Evolutionary conservation across 805 yeast species (phyloP).

Genomic region (Lipomyces yamanashiensis): DNA sequence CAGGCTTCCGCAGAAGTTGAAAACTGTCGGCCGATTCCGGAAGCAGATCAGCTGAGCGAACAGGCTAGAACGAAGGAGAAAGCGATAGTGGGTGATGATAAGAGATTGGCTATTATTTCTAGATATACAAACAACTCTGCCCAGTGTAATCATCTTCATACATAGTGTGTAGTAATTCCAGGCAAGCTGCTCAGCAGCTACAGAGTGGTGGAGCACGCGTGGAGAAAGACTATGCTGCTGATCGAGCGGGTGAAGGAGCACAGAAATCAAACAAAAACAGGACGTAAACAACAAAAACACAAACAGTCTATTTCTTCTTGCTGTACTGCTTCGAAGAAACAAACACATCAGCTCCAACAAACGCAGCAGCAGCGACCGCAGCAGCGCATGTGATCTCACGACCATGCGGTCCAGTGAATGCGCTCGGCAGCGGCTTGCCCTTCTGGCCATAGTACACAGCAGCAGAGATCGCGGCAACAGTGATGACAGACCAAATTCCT

Average conservation of each 20-base stretch:
- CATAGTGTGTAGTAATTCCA: not conserved
- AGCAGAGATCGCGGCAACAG: conserved; percentile 2
- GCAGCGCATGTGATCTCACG: conserved; percentile 5
- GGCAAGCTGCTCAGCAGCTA: too few species aligned
- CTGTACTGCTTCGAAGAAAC: conserved; percentile 14
- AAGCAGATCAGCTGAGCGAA: too few species aligned
- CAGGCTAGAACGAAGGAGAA: too few species aligned
- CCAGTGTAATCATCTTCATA: not conserved
- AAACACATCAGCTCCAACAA: conserved; percentile 15
- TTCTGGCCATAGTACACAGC: conserved; percentile 6
- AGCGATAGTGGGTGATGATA: not conserved
- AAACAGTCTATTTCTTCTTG: not conserved
- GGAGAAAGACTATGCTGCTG: not conserved
- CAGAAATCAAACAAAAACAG: too few species aligned
- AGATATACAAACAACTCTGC: not conserved
- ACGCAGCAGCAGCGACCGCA: conserved; percentile 7
- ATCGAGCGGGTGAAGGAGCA: too few species aligned
- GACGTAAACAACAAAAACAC: not conserved
- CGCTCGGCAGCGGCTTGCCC: conserved; percentile 7
- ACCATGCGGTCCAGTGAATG: conserved; percentile 6
- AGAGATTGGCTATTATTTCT: not conserved
- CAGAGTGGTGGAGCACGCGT: not conserved
- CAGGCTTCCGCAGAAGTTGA: too few species aligned
- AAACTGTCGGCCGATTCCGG: too few species aligned
- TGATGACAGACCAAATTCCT: conserved; percentile 13